These are phyloP conservation scores for Glaciozyma martinii DNA, from an alignment of 768 basidiomycete species.

Conservation along the genomic window DNA sequence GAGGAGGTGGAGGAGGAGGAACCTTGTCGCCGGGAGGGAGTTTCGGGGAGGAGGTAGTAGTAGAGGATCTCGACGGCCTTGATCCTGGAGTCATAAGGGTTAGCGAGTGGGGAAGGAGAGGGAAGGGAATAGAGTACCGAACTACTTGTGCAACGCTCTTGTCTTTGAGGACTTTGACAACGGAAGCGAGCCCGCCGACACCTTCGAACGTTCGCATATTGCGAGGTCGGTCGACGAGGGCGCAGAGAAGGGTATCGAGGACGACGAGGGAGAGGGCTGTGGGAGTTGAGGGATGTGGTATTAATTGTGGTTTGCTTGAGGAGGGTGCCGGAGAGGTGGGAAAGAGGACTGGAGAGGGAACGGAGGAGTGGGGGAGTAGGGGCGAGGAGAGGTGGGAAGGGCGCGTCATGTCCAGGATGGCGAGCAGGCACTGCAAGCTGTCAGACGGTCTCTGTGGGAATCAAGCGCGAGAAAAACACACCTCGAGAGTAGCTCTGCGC, in stretches of 20 bases:
- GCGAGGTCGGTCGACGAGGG: conserved; percentile 73
- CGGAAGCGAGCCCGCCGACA: conserved; percentile 62
- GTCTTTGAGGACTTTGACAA: conserved; percentile 81
- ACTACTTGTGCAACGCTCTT: conserved; percentile 79
- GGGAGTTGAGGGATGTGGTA: neutral
- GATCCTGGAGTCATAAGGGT: conserved; percentile 53
- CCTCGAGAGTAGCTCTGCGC: conserved; percentile 60
- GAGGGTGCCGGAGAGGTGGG: conserved; percentile 6
- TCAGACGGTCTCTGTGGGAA: neutral
- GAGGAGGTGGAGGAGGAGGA: neutral
- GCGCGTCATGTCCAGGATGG: conserved; percentile 49
- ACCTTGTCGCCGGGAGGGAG: neutral
- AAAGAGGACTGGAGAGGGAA: conserved; percentile 24
- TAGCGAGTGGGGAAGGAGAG: too few species aligned
- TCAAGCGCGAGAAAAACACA: conserved; percentile 37
- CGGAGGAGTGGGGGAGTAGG: neutral
- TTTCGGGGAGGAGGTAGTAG: conserved; percentile 84
- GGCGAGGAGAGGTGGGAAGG: conserved; percentile 37
- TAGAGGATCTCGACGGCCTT: conserved; percentile 92
- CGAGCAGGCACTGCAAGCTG: conserved; percentile 61
- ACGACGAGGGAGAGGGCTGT: conserved; percentile 54
- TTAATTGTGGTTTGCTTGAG: conserved; percentile 34
- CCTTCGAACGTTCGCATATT: conserved; percentile 73
- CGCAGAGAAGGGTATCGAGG: conserved; percentile 74
- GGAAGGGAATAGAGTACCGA: conserved; percentile 46